phyloP scores from a whole-genome alignment of 2,329 filamentous ascomycete species.

The Apiospora rasikravindrae region DNA sequence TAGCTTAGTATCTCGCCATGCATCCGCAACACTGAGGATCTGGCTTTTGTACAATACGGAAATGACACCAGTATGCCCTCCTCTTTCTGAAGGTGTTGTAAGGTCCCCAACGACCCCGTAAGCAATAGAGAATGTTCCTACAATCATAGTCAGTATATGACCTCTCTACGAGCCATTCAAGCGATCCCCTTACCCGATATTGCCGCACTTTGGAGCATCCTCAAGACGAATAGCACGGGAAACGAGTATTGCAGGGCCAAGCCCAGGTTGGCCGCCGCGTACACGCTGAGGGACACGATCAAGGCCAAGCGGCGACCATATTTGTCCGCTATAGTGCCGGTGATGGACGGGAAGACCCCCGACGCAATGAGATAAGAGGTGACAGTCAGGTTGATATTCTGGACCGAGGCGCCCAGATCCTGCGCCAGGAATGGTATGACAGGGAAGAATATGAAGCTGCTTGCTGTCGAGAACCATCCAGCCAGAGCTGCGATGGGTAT shows the following conservation, averaged over 20 bases:
- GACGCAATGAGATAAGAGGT: conserved; percentile 25
- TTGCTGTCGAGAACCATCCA: conserved; percentile 22
- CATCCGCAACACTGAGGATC: too few species aligned
- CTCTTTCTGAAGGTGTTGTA: conserved; percentile 24
- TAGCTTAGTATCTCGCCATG: not conserved
- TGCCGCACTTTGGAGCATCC: conserved; percentile 27
- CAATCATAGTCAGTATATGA: too few species aligned
- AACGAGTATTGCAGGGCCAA: conserved; percentile 24
- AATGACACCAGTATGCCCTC: conserved; percentile 24
- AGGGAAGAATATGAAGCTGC: conserved; percentile 27
- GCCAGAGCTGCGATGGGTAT: conserved; percentile 21
- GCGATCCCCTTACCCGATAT: conserved; percentile 22
- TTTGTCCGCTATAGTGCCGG: conserved; percentile 24
- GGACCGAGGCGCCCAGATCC: conserved; percentile 21
- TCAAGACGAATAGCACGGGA: conserved; percentile 22
- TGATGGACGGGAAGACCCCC: conserved; percentile 20
- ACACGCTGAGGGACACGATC: conserved; percentile 21
- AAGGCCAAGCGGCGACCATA: conserved; percentile 23
- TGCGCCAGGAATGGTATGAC: conserved; percentile 21
- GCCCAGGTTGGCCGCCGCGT: conserved; percentile 26
- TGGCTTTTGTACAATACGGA: not conserved
- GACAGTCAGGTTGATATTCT: conserved; percentile 28
- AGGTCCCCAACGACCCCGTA: conserved; percentile 27
- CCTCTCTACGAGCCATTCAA: too few species aligned
- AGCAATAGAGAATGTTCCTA: conserved; percentile 20